phyloP scores from a whole-genome alignment of 129 eudicot species.

The Rutidosis leptorrhynchoides region DNA sequence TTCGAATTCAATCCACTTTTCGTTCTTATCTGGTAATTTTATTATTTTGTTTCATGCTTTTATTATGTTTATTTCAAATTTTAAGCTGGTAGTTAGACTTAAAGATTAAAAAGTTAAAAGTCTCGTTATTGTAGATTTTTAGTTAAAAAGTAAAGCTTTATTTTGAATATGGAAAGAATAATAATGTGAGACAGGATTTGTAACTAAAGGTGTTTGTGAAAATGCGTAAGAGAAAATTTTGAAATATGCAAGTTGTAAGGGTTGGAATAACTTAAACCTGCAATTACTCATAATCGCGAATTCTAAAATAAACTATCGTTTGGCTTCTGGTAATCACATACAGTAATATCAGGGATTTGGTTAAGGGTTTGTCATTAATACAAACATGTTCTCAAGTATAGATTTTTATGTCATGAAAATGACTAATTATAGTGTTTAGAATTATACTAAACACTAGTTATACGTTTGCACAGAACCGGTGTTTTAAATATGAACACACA shows the following conservation, averaged over 20 bases:
- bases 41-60: background rate
- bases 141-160: background rate
- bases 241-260: background rate
- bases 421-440: background rate
- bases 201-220: background rate
- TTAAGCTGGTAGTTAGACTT: background rate
- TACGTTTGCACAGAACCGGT: background rate
- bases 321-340: background rate
- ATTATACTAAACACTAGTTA: background rate
- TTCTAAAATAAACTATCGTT: background rate
- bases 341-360: no score
- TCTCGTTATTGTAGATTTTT: background rate
- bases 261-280: background rate
- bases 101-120: background rate
- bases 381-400: background rate
- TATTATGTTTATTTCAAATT: background rate
- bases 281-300: background rate
- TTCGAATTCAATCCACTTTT: slow-evolving; percentile 78
- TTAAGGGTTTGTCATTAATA: background rate
- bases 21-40: slow-evolving; percentile 75
- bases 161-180: background rate
- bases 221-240: background rate
- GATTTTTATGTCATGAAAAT: background rate
- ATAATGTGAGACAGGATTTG: background rate
- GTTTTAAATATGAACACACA: background rate